Base-by-base conservation (phyloP, 495 filamentous ascomycete species). In the Trichoderma erinaceum region DNA sequence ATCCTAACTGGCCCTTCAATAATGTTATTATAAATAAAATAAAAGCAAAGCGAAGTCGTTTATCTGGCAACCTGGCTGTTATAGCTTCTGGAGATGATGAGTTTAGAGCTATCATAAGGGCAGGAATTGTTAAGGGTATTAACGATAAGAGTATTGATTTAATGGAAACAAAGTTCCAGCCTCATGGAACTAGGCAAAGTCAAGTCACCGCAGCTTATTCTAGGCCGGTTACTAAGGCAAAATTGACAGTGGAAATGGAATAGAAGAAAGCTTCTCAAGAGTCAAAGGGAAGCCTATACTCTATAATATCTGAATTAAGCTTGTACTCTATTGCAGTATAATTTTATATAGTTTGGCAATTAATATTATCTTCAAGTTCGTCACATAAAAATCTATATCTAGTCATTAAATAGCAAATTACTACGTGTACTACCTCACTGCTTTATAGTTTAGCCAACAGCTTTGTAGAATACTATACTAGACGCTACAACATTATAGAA, bases 391-490 rank as follows among this genome's bases (percentile, higher is more conserved):
- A 44, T n/a, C n/a, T n/a, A n/a, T n/a, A n/a, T n/a, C n/a, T n/a
- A n/a, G n/a, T n/a, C n/a, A 21, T 52, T 13, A 21, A 52, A 11
- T 52, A 18, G 48, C 41, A 16, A 52, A 16, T 52, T 18, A n/a
- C n/a, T 7, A 3, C 21, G 15, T 52, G 21, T 21, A 6, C n/a
- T 16, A n/a, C 21, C 6, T 52, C 21, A 52, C n/a, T n/a, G n/a
- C n/a, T n/a, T 52, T 52, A 52, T 52, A 52, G 48, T 16, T 16
- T 52, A 52, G 21, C n/a, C n/a, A n/a, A n/a, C n/a, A n/a, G n/a
- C n/a, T n/a, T n/a, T n/a, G n/a, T n/a, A n/a, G n/a, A n/a, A n/a
- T n/a, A n/a, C n/a, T n/a, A n/a, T n/a, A n/a, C n/a, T n/a, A n/a
- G n/a, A n/a, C n/a, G n/a, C n/a, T n/a, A n/a, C n/a, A n/a, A n/a